These are phyloP conservation scores for Backusella tuberculispora DNA, from an alignment of 192 early-diverging fungal species.

Conservation along the genomic window DNA sequence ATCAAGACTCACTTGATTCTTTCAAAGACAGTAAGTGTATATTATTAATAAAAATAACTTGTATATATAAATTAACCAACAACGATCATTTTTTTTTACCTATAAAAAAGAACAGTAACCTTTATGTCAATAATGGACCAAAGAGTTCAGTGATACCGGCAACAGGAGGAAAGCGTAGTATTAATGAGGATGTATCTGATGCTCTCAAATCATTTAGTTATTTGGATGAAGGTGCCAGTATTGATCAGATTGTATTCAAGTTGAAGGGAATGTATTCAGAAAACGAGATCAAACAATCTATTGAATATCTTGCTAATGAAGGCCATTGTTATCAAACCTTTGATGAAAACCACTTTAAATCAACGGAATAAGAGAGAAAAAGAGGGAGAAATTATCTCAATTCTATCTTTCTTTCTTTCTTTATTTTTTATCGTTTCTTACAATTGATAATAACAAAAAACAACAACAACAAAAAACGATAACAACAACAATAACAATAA, in stretches of 20 bases:
- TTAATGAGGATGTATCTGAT: conserved; percentile 21
- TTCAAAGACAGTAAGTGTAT: conserved; percentile 44
- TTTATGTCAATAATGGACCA: background rate
- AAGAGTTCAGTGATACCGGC: background rate
- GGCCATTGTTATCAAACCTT: conserved; percentile 71
- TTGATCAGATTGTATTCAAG: conserved; percentile 43
- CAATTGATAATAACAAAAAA: too few species aligned
- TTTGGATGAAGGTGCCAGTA: conserved; percentile 49
- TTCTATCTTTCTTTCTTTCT: background rate
- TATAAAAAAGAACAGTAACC: conserved; percentile 1
- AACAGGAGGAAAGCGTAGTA: background rate
- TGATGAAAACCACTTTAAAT: conserved; percentile 68
- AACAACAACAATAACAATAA: too few species aligned
- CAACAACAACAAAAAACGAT: too few species aligned
- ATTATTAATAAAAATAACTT: background rate
- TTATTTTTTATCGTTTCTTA: too few species aligned
- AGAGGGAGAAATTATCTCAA: background rate
- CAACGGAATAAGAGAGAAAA: conserved; percentile 30
- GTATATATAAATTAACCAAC: too few species aligned
- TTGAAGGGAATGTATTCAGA: conserved; percentile 17
- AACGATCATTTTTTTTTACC: background rate
- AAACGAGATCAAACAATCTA: conserved; percentile 33
- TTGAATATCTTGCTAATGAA: conserved; percentile 61
- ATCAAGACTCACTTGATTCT: conserved; percentile 65
- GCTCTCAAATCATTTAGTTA: conserved; percentile 27